Conservation (phyloP, 2,329 filamentous ascomycete genomes). For the Pseudogymnoascus sp. region DNA sequence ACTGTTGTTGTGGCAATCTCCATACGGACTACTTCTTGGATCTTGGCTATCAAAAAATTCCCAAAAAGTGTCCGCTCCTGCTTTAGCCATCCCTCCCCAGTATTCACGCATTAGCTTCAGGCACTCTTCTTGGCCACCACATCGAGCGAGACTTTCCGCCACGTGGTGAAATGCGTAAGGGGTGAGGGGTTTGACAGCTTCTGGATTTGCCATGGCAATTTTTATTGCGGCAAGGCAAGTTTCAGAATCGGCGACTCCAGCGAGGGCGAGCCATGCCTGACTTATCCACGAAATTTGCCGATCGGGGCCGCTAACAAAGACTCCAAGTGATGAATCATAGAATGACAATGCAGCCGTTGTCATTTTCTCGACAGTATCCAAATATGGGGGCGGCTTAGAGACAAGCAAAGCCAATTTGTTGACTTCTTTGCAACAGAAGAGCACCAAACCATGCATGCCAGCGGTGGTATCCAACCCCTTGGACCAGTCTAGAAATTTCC, state of each 20-base stretch:
- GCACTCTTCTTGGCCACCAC: slow-evolving; percentile 22
- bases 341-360: slow-evolving; percentile 18
- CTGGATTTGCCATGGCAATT: slow-evolving; percentile 20
- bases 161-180: slow-evolving; percentile 29
- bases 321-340: slow-evolving; percentile 15
- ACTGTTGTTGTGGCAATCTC: slow-evolving; percentile 28
- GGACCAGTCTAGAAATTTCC: slow-evolving; percentile 30
- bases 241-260: slow-evolving; percentile 19
- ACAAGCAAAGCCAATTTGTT: slow-evolving; percentile 25
- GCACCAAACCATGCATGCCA: slow-evolving; percentile 26
- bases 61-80: slow-evolving; percentile 30
- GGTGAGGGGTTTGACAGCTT: slow-evolving; percentile 25
- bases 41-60: slow-evolving; percentile 27
- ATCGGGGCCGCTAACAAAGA: slow-evolving; percentile 25
- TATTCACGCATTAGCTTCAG: slow-evolving; percentile 27
- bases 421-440: slow-evolving; percentile 25
- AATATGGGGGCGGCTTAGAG: slow-evolving; percentile 19
- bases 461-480: slow-evolving; percentile 24
- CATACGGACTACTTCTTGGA: slow-evolving; percentile 26
- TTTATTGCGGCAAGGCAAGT: slow-evolving; percentile 20
- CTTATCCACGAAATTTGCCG: slow-evolving; percentile 26
- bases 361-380: slow-evolving; percentile 19
- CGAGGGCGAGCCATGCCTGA: slow-evolving; percentile 28
- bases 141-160: slow-evolving; percentile 24
- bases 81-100: slow-evolving; percentile 29